A percentile compares a stretch with the other conserved stretches of the same genome.
These are phyloP conservation scores for Paratinospora sagittata DNA, from an alignment of 164 flowering plant species.

Conservation along the genomic window DNA sequence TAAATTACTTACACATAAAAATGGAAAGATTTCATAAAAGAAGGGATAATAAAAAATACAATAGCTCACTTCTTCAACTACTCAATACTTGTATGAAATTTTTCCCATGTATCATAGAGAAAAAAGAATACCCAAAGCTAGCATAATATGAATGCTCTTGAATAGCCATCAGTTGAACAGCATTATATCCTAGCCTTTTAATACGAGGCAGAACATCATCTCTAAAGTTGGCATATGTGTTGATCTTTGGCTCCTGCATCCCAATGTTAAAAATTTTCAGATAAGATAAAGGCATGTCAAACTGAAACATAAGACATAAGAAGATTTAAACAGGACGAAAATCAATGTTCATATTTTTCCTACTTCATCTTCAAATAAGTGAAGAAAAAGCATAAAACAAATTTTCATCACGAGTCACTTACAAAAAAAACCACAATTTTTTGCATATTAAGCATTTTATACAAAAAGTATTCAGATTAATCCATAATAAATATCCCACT, in stretches of 20 bases:
- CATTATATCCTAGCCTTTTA: constrained; percentile 92
- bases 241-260: constrained; percentile 82
- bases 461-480: neutral
- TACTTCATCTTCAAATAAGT: neutral
- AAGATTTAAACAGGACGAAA: neutral
- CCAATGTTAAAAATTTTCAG: constrained; percentile 3
- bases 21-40: too few species aligned
- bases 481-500: neutral
- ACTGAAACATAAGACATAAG: neutral
- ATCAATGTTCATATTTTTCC: neutral
- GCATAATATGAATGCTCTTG: constrained; percentile 99
- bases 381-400: neutral
- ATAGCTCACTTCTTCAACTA: too few species aligned
- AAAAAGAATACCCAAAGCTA: constrained; percentile 77
- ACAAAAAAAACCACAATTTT: neutral
- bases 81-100: too few species aligned
- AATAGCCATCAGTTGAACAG: constrained; percentile 98
- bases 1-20: too few species aligned
- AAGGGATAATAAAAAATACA: neutral
- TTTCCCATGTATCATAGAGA: neutral
- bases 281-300: neutral
- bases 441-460: neutral
- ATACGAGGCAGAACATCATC: constrained; percentile 99
- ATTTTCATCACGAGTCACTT: neutral
- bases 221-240: constrained; percentile 83